A percentile compares a stretch with the other conserved stretches of the same genome.
Conservation (phyloP, 495 filamentous ascomycete species). For the Podospora tetraspora region DNA sequence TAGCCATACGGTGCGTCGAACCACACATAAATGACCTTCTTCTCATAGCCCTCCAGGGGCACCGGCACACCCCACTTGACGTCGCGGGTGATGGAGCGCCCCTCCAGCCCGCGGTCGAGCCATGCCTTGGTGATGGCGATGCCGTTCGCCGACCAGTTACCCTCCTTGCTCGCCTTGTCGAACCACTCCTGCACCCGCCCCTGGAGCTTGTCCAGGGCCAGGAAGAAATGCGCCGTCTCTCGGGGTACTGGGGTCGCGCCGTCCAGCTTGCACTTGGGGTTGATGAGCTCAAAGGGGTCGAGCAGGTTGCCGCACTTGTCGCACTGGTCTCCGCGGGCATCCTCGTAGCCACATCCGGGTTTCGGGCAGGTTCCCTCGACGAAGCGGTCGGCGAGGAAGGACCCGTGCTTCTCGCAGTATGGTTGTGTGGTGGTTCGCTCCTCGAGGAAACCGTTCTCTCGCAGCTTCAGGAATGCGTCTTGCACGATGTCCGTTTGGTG, state of each 20-base stretch:
- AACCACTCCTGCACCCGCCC: slow-evolving; percentile 67
- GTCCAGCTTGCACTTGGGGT: slow-evolving; percentile 72
- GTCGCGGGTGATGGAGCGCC: slow-evolving; percentile 82
- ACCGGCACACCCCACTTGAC: slow-evolving; percentile 72
- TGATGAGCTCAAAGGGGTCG: slow-evolving; percentile 61
- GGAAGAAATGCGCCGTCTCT: slow-evolving; percentile 59
- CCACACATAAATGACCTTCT: slow-evolving; percentile 95
- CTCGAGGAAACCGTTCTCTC: slow-evolving; percentile 73
- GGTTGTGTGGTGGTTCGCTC: slow-evolving; percentile 72
- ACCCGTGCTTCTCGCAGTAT: slow-evolving; percentile 77
- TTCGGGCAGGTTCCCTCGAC: slow-evolving; percentile 84
- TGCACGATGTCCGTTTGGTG: slow-evolving; percentile 84
- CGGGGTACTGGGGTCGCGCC: slow-evolving; percentile 66
- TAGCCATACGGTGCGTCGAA: slow-evolving; percentile 98
- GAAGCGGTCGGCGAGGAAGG: slow-evolving; percentile 88
- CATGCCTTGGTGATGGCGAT: slow-evolving; percentile 67
- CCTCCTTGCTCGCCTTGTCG: slow-evolving; percentile 37
- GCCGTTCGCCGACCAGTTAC: slow-evolving; percentile 69
- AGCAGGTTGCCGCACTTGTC: slow-evolving; percentile 74
- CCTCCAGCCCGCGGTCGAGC: slow-evolving; percentile 74
- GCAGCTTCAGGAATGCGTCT: slow-evolving; percentile 71
- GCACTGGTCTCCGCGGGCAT: slow-evolving; percentile 74
- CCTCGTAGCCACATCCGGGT: slow-evolving; percentile 59
- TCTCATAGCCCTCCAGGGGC: slow-evolving; percentile 59
- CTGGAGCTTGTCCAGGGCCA: slow-evolving; percentile 74